Conservation (phyloP, 148 eudicot species). For the Camellia japonica region DNA sequence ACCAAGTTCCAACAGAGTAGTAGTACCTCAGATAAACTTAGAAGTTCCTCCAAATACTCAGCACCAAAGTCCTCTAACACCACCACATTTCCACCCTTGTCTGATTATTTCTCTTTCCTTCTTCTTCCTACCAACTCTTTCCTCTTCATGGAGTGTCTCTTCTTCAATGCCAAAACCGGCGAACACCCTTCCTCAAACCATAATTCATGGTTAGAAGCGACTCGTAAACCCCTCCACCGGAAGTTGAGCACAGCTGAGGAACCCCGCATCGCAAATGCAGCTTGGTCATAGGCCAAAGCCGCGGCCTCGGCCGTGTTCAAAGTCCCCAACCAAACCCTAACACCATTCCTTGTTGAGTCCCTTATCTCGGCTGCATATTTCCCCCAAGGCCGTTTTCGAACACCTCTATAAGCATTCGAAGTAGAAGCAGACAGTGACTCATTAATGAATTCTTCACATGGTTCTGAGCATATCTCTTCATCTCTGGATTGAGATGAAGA, state of each 20-base stretch:
- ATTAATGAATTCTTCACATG: not conserved
- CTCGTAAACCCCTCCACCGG: slow-evolving; percentile 14
- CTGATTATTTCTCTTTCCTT: not conserved
- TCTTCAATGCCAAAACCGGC: slow-evolving; percentile 13
- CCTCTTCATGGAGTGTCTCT: slow-evolving; percentile 17
- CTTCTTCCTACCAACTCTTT: slow-evolving; percentile 3
- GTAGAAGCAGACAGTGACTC: not conserved
- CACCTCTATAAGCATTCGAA: not conserved
- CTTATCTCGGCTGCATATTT: slow-evolving; percentile 18
- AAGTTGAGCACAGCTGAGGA: slow-evolving; percentile 10
- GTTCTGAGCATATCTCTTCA: not conserved
- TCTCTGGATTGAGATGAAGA: not conserved
- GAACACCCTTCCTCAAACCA: slow-evolving; percentile 16
- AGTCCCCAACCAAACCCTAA: slow-evolving; percentile 18
- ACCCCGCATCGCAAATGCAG: slow-evolving; percentile 15
- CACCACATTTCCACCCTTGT: not conserved
- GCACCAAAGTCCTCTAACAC: slow-evolving; percentile 14
- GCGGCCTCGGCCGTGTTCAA: slow-evolving; percentile 10
- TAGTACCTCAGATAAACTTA: not conserved
- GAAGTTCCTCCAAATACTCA: slow-evolving; percentile 13
- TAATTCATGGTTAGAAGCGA: slow-evolving; percentile 9
- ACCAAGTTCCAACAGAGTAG: not conserved
- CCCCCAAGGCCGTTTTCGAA: slow-evolving; percentile 12
- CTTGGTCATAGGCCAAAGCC: slow-evolving; percentile 15
- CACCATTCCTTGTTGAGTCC: slow-evolving; percentile 13